Percentiles rank a stretch among this genome's conserved stretches.
These are phyloP conservation scores for Tolypocladium ophioglossoides DNA, from an alignment of 2,329 filamentous ascomycete species.

Conservation along the genomic window DNA sequence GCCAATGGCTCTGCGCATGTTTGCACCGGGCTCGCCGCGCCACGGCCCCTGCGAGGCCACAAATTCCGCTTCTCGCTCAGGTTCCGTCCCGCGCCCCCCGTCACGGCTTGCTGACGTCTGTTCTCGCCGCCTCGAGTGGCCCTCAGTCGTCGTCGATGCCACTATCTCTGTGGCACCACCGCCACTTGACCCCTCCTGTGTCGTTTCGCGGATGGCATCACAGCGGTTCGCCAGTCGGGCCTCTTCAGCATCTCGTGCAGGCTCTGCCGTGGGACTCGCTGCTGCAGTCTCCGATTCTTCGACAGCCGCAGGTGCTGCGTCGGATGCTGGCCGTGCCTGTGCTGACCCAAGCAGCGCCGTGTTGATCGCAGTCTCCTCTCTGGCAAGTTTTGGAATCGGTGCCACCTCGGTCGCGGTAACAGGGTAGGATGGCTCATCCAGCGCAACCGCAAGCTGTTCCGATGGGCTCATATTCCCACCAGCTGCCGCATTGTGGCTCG, in stretches of 20 bases:
- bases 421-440: background rate
- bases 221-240: background rate
- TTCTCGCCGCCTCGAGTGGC: background rate
- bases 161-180: background rate
- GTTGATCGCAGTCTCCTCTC: background rate
- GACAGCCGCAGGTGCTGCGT: background rate
- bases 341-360: background rate
- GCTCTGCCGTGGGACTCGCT: background rate
- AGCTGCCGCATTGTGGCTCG: background rate
- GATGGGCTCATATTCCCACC: background rate
- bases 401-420: background rate
- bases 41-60: constrained; percentile 2
- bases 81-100: background rate
- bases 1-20: background rate
- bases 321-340: background rate
- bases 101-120: background rate
- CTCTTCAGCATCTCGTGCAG: background rate
- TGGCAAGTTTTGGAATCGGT: background rate
- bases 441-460: background rate
- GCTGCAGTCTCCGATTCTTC: background rate
- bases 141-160: background rate
- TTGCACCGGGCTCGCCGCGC: background rate
- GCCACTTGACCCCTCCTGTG: background rate
- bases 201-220: background rate
- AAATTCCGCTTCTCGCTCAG: constrained; percentile 4